A percentile compares a stretch with the other conserved stretches of the same genome.
phyloP scores from a whole-genome alignment of 2,329 filamentous ascomycete genomes.

The Ploettnerulaceae sp. region DNA sequence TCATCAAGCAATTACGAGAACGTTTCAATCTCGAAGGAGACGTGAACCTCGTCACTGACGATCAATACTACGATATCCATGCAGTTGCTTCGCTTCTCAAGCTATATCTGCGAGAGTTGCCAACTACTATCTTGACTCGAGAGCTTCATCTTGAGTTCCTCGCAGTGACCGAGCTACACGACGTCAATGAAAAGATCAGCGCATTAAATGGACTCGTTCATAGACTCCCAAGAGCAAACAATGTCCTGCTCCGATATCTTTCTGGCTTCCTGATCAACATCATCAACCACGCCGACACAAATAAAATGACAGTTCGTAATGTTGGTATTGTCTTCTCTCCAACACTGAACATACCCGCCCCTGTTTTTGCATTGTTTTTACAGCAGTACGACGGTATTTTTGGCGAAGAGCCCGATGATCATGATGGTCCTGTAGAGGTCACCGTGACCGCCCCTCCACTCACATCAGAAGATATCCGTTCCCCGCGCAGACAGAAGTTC shows the following conservation, averaged over 20 bases:
- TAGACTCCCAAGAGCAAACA: conserved; percentile 73
- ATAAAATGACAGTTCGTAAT: conserved; percentile 98
- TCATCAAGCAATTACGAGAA: conserved; percentile 86
- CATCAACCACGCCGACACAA: conserved; percentile 81
- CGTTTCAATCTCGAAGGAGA: conserved; percentile 93
- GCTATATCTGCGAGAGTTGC: conserved; percentile 86
- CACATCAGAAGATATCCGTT: conserved; percentile 54
- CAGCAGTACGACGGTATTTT: conserved; percentile 89
- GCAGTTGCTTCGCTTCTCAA: conserved; percentile 93
- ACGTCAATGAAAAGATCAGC: conserved; percentile 69
- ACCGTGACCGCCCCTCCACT: conserved; percentile 38
- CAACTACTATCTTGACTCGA: conserved; percentile 82
- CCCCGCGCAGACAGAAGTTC: conserved; percentile 61
- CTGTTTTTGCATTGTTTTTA: conserved; percentile 88
- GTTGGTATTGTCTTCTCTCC: conserved; percentile 98
- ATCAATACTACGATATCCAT: conserved; percentile 90
- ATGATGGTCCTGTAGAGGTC: conserved; percentile 49
- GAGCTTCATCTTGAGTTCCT: conserved; percentile 89
- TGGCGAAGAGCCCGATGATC: conserved; percentile 61
- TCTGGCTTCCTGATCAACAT: conserved; percentile 87
- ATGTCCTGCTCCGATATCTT: conserved; percentile 75
- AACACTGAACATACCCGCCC: conserved; percentile 91
- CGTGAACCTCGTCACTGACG: conserved; percentile 76
- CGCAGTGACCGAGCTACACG: conserved; percentile 71
- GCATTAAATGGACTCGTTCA: conserved; percentile 75